Evolutionary conservation across 768 basidiomycete species (phyloP), one percentile per base, ranked within the genome.

Genomic region (Trichaptum fuscoviolaceum): DNA sequence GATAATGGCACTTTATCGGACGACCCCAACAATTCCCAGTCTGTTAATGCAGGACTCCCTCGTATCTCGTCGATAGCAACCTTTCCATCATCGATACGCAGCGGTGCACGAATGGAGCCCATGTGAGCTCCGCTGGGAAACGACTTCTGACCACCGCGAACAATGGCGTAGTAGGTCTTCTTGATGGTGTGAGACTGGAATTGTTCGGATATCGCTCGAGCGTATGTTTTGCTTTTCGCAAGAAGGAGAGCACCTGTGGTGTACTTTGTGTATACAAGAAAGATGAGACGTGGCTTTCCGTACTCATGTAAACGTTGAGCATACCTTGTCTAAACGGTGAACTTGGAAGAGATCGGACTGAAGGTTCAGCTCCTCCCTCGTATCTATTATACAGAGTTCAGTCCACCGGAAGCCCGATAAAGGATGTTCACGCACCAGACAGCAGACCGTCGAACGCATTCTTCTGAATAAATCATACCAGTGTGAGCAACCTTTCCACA

Each of bases 271-370:
- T 52, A 4, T 4, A 12, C 12, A 12, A 12, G 20, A 12, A 52
- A 23, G 36, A 7, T 27, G 63, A 52, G 63, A 63, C 23, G 8
- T 8, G 30, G 30, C 30, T 30, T 30, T 63, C 63, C 8, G 23
- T 27, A 5, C 1, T 52, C 5, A 52, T 8, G 58, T 25, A n/a
- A 24, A 35, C 63, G 34, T 34, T 4, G 20, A 18, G 69, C 73
- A 18, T 26, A 86, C 89, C 79, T 87, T 88, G 77, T 90, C 89
- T 5, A 91, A 80, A 17, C 89, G 83, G 71, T 91, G 89, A 24
- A 90, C 82, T 7, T 84, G 77, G 64, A 78, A 77, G 7, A 84
- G 87, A n/a, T 74, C 67, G 26, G 65, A 69, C 18, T 72, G 69
- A 62, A 83, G 70, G 17, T 71, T 69, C 62, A 84, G 74, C 62